Base-by-base conservation (phyloP, 73 alveolate species). In the Symbiodinium pilosum region DNA sequence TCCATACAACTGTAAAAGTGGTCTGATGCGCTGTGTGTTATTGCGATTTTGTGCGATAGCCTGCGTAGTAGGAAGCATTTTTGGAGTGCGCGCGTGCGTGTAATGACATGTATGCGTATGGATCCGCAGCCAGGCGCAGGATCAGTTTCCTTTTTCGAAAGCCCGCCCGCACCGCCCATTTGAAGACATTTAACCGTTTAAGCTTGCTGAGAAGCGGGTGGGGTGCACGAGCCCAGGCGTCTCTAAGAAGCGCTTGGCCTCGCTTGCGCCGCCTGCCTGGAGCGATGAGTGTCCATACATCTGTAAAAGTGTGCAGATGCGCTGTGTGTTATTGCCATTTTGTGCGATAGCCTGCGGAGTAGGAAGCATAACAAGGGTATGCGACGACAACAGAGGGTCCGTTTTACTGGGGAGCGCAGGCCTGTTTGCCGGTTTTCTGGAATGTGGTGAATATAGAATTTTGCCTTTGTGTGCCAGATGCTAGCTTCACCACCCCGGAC, bases 81-180 rank as follows among this genome's bases (percentile, higher is more conserved):
- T 20, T 59, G 77, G 34, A 59, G 77, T 59, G 77, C 77, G 21
- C 77, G 77, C 77, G 30, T 59, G 77, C 77, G 4, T 16, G 77
- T 59, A 59, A 14, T 14, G 38, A 59, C 38, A 20, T 14, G 34
- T 6, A 59, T 4, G 30, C 30, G 34, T 4, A 26, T 4, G 77
- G 38, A 26, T 26, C 30, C 77, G 30, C 77, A 14, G 38, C 38
- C 30, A 59, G 11, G 77, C 34, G 77, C 3, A 26, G 30, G 77
- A 14, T 26, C 38, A 28, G 77, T 20, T 28, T 34, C 77, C 21
- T 8, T 59, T 59, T 59, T 59, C 34, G 77, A 59, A 59, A 59
- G 77, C 77, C 77, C 77, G 4, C 77, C 77, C 77, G 8, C 77
- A 16, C 77, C 77, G n/a, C 77, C 77, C 77, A 20, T 59, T 59